Base-by-base conservation (phyloP, 2,329 filamentous ascomycete genomes). In the Trichophyton verrucosum region DNA sequence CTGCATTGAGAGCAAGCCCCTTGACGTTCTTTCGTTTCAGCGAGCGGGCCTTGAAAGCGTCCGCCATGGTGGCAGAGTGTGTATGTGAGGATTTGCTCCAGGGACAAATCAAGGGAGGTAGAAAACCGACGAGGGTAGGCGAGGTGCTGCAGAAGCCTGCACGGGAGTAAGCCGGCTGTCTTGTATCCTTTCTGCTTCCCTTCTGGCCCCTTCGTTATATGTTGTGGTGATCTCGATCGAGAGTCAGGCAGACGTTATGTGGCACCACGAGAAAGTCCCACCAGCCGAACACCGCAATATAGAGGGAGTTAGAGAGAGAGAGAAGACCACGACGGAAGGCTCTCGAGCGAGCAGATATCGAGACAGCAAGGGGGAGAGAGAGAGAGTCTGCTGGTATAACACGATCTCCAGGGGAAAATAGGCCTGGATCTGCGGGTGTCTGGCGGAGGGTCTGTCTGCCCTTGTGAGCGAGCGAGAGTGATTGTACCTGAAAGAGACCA, bases 21-120 rank as follows among this genome's bases (percentile, higher is more conserved):
- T 97, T 97, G 75, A 95, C 88, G 74, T 99, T 99, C 84, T 97
- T 96, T 81, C 92, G 87, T 86, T 96, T 97, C 86, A 99, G 88
- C 64, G 94, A 95, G 72, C 82, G 80, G 61, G 81, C 78, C 73
- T 84, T 81, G 75, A 86, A 85, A 60, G 77, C 75, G 71, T 86
- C 82, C 65, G 80, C 78, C 80, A 85, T 85, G 65, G 53, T 60
- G 33, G 55, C 38, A 8, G 38, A 17, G 40, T 38, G 33, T 13
- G 40, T 44, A n/a, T 15, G 2, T 24, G 40, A 44, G 15, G n/a
- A 15, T 44, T 15, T 44, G 40, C 40, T 44, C 40, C 40, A 15
- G n/a, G 6, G 15, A 44, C 40, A 44, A 44, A 17, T 38, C 33
- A 38, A 17, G n/a, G 15, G 40, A 17, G 8, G 36, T 6, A 33